Evolutionary conservation across 345 rosid species (phyloP).

Genomic region (Salix viminalis): DNA sequence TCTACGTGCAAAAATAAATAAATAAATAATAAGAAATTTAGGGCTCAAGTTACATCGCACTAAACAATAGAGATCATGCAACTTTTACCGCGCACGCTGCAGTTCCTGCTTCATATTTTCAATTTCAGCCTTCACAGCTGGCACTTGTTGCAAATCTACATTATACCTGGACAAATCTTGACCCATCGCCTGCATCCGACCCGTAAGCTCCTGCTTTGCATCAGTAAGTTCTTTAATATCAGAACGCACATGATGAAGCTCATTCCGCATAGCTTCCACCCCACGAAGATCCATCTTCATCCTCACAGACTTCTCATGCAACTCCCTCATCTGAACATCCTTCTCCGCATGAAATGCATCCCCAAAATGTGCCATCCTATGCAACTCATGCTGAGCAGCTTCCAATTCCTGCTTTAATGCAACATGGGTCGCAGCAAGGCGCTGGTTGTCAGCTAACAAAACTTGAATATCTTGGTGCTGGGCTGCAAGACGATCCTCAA

Average conservation of each 20-base stretch:
- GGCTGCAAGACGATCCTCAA: conserved; percentile 71
- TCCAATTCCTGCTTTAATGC: conserved; percentile 93
- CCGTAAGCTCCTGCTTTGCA: conserved; percentile 60
- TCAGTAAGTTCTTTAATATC: conserved; percentile 74
- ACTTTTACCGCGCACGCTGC: conserved; percentile 73
- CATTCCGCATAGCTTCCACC: conserved; percentile 57
- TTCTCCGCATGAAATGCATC: conserved; percentile 67
- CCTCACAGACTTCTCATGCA: conserved; percentile 69
- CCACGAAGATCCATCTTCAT: conserved; percentile 66
- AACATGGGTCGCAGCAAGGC: conserved; percentile 84
- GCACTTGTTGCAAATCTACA: conserved; percentile 66
- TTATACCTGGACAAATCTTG: conserved; percentile 70
- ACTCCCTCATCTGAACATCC: conserved; percentile 78
- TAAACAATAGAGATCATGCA: background rate
- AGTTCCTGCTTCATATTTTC: conserved; percentile 82
- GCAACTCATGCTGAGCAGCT: conserved; percentile 73
- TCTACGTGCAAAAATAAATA: conserved; percentile 33
- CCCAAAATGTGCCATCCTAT: conserved; percentile 54
- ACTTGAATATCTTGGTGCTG: conserved; percentile 91
- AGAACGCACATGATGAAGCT: conserved; percentile 54
- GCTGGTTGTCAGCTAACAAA: conserved; percentile 77
- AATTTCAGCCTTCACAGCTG: conserved; percentile 66
- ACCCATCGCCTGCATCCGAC: conserved; percentile 62
- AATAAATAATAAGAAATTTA: background rate
- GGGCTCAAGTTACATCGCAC: background rate